These are phyloP conservation scores for Botrytis hyacinthi DNA, from an alignment of 2,329 filamentous ascomycete species.

Conservation along the genomic window DNA sequence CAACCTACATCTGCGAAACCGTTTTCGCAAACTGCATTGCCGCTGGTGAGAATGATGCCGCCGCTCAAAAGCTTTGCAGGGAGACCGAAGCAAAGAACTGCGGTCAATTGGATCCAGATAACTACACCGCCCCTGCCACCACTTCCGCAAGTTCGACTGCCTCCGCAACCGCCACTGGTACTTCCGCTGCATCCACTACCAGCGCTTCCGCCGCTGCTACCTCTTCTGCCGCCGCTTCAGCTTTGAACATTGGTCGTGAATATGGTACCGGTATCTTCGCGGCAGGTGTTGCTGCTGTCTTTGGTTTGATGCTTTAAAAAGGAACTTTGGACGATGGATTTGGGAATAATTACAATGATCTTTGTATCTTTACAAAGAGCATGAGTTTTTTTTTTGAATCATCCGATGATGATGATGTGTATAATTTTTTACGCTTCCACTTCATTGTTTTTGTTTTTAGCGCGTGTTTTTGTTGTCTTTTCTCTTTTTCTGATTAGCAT, in stretches of 20 bases:
- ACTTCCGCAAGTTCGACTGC: constrained; percentile 42
- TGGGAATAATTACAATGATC: constrained; percentile 6
- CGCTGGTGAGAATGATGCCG: constrained; percentile 45
- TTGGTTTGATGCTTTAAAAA: constrained; percentile 56
- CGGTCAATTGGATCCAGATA: constrained; percentile 43
- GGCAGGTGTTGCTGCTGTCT: constrained; percentile 51
- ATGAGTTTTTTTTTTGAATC: constrained; percentile 4
- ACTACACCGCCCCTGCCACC: constrained; percentile 34
- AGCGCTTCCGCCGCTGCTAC: constrained; percentile 33
- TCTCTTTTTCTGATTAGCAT: constrained; percentile 37
- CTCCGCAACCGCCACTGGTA: constrained; percentile 27
- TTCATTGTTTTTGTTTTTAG: constrained; percentile 18
- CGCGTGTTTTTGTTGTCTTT: constrained; percentile 1
- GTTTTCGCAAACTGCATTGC: constrained; percentile 51
- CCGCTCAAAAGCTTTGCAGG: constrained; percentile 49
- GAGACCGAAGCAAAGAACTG: constrained; percentile 45
- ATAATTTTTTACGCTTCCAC: constrained; percentile 30
- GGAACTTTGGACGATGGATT: neutral
- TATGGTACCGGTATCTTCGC: constrained; percentile 47
- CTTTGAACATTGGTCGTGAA: constrained; percentile 42
- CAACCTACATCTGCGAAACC: constrained; percentile 57
- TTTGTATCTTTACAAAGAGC: constrained; percentile 21
- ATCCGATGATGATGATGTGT: constrained; percentile 32
- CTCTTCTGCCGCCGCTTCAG: constrained; percentile 45
- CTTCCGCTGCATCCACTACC: constrained; percentile 34